A percentile compares a stretch with the other conserved stretches of the same genome.
Conservation (phyloP, 2,329 filamentous ascomycete species). For the Paecilomyces fulvus region DNA sequence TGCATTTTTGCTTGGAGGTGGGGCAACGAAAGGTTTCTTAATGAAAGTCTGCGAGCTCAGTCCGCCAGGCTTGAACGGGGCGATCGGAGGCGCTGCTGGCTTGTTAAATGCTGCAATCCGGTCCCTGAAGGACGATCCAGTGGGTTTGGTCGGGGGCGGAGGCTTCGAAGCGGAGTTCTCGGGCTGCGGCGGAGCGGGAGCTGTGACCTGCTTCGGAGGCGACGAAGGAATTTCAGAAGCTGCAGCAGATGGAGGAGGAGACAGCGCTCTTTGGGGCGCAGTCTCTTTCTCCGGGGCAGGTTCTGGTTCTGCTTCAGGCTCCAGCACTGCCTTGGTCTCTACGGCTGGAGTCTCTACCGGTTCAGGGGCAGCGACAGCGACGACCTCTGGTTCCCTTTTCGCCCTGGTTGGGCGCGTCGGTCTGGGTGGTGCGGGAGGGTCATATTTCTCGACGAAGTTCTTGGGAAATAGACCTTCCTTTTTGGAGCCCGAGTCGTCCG, state of each 20-base stretch:
- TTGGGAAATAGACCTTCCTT: conserved; percentile 84
- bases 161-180: conserved; percentile 44
- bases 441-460: conserved; percentile 96
- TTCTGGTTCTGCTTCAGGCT: conserved; percentile 22
- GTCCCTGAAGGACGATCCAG: conserved; percentile 74
- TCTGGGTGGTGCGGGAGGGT: conserved; percentile 80
- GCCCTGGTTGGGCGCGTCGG: conserved; percentile 62
- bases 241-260: conserved; percentile 14
- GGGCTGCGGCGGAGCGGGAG: conserved; percentile 23
- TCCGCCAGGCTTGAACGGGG: conserved; percentile 78
- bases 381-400: conserved; percentile 52
- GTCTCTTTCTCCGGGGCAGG: conserved; percentile 12
- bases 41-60: conserved; percentile 57
- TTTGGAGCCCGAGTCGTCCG: conserved; percentile 64
- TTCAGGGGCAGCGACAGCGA: conserved; percentile 29
- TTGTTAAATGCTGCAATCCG: conserved; percentile 98
- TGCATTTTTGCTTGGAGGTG: conserved; percentile 84
- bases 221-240: conserved; percentile 17
- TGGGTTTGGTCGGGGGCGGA: conserved; percentile 69
- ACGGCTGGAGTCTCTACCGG: conserved; percentile 23
- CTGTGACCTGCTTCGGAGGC: conserved; percentile 19
- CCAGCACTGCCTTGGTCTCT: conserved; percentile 23
- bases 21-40: conserved; percentile 94
- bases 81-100: conserved; percentile 69
- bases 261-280: conserved; percentile 11